Conservation (phyloP, 2,329 filamentous ascomycete genomes). For the Orbilia blumenaviensis region DNA sequence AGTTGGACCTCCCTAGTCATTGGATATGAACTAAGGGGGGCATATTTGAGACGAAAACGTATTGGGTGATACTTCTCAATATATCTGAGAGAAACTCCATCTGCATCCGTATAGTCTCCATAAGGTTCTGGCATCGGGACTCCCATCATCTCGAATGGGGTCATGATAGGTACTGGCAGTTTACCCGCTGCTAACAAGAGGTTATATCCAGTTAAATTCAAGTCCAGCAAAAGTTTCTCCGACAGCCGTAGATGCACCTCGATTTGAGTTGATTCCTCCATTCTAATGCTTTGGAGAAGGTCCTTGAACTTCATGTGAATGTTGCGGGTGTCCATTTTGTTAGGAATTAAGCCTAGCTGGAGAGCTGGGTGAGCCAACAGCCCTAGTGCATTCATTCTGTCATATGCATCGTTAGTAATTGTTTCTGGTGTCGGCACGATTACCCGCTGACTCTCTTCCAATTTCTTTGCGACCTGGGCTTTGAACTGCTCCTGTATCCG, state of each 20-base stretch:
- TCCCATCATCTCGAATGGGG: constrained; percentile 41
- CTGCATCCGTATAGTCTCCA: neutral
- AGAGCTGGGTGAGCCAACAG: constrained; percentile 35
- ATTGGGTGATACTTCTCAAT: neutral
- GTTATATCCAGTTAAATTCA: constrained; percentile 30
- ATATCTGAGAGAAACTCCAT: neutral
- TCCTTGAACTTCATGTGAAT: constrained; percentile 35
- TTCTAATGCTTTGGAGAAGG: constrained; percentile 25
- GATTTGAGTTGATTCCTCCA: constrained; percentile 42
- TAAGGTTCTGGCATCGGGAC: constrained; percentile 43
- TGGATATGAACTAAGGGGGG: constrained; percentile 25
- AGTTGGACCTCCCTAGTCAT: constrained; percentile 39
- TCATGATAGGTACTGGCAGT: neutral
- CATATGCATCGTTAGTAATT: constrained; percentile 33
- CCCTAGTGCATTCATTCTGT: constrained; percentile 26
- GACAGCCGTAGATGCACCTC: constrained; percentile 14
- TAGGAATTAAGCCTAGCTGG: constrained; percentile 22
- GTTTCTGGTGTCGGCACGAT: constrained; percentile 27
- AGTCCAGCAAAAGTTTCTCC: constrained; percentile 30
- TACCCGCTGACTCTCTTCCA: constrained; percentile 41
- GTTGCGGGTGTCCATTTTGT: constrained; percentile 34
- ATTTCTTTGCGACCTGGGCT: constrained; percentile 40
- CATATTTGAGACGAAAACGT: neutral
- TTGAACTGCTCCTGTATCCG: constrained; percentile 49
- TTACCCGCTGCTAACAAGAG: constrained; percentile 10